Conservation (phyloP, 176 grass and related monocot species). For the Urochloa ruziziensis region DNA sequence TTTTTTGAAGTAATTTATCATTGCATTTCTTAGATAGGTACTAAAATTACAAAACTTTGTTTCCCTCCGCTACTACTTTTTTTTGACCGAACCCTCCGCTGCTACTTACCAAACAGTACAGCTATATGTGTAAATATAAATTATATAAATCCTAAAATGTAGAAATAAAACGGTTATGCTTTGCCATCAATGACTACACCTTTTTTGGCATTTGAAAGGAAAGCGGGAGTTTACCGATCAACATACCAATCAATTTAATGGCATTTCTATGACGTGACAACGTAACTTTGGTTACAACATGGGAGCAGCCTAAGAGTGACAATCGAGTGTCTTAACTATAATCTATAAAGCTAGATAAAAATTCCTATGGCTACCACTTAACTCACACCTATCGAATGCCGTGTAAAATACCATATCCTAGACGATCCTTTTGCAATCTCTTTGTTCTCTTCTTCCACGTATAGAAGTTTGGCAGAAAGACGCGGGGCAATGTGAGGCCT, state of each 20-base stretch:
- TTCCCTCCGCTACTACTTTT: neutral
- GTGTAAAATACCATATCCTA: constrained; percentile 34
- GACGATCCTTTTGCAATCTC: neutral
- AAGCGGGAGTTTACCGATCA: neutral
- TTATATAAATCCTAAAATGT: neutral
- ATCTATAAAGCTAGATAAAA: neutral
- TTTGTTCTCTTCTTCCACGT: constrained; percentile 27
- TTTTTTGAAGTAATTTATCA: neutral
- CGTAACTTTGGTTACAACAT: too few relatives aligned
- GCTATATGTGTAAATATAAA: neutral
- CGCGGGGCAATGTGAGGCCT: constrained; percentile 8
- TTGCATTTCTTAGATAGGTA: neutral
- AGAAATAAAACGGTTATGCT: neutral
- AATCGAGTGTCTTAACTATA: neutral
- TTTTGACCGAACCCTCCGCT: too few relatives aligned
- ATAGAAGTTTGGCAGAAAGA: constrained; percentile 43
- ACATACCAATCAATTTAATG: too few relatives aligned
- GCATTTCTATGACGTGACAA: neutral
- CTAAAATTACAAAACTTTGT: neutral
- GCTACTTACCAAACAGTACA: constrained; percentile 16
- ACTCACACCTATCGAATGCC: neutral
- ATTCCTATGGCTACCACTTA: neutral
- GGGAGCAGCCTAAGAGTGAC: too few relatives aligned
- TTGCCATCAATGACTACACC: neutral
- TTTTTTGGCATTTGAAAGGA: neutral